Evolutionary conservation across 345 rosid genomes (phyloP).

Genomic region (Hibiscus trionum): DNA sequence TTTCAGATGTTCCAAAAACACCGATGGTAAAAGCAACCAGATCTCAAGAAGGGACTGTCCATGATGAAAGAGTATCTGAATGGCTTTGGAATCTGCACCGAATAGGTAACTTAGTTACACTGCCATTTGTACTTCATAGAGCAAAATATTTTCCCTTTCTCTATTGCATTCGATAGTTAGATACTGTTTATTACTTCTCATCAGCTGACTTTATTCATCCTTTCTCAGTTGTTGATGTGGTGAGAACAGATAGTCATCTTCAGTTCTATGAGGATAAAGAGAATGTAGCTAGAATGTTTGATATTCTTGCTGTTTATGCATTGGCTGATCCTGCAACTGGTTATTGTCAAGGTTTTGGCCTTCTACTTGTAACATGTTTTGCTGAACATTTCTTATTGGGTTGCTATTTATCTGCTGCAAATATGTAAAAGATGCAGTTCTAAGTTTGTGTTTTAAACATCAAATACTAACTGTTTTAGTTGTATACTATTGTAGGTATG

Average conservation of each 20-base stretch:
- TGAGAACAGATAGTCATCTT: slow-evolving; percentile 86
- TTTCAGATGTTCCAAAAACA: slow-evolving; percentile 49
- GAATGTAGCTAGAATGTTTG: slow-evolving; percentile 85
- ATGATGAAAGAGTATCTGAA: slow-evolving; percentile 64
- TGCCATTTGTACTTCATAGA: background rate
- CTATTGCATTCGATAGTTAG: background rate
- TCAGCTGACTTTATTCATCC: slow-evolving; percentile 16
- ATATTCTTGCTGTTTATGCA: slow-evolving; percentile 92
- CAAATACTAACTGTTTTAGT: slow-evolving; percentile 12
- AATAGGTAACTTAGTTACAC: slow-evolving; percentile 46
- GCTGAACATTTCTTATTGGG: background rate
- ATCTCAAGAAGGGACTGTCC: slow-evolving; percentile 31
- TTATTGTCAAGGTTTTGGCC: slow-evolving; percentile 78
- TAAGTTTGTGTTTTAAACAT: background rate
- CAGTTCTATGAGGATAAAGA: slow-evolving; percentile 77
- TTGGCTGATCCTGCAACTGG: slow-evolving; percentile 95
- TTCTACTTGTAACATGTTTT: slow-evolving; percentile 5
- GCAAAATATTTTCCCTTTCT: slow-evolving; percentile 8
- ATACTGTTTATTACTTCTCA: slow-evolving; percentile 5
- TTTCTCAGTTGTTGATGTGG: slow-evolving; percentile 81
- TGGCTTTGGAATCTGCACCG: slow-evolving; percentile 94
- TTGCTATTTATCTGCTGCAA: slow-evolving; percentile 4
- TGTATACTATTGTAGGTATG: slow-evolving; percentile 59
- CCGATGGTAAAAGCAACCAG: slow-evolving; percentile 35
- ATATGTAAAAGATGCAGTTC: background rate